Percentiles rank a stretch among this genome's conserved stretches.
Evolutionary conservation across 352 stramenopile species (phyloP).

Genomic region (Plasmopara halstedii): DNA sequence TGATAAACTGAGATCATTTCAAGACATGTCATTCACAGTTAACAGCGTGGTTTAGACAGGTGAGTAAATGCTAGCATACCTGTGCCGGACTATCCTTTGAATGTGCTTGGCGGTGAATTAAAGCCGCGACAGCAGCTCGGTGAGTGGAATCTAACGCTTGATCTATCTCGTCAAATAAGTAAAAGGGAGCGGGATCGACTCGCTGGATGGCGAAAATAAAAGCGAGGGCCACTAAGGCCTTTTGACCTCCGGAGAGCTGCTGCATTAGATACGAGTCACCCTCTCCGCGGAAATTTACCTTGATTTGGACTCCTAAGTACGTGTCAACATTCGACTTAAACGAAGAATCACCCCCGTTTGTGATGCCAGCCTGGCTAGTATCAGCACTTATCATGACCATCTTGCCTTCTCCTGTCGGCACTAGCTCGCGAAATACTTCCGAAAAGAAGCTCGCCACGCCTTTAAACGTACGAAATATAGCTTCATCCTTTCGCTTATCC

Average conservation of each 20-base stretch:
- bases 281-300: conserved; percentile 95
- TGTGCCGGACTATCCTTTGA: conserved; percentile 94
- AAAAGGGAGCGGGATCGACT: conserved; percentile 99
- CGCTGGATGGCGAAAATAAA: conserved; percentile 99
- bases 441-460: conserved; percentile 97
- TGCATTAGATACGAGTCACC: conserved; percentile 97
- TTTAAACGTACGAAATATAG: conserved; percentile 98
- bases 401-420: conserved; percentile 94
- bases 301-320: conserved; percentile 97
- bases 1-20: conserved; percentile 86
- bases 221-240: conserved; percentile 97
- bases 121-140: conserved; percentile 90
- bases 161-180: conserved; percentile 99
- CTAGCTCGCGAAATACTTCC: conserved; percentile 97
- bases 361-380: conserved; percentile 9
- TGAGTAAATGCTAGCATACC: conserved; percentile 24
- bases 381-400: conserved; percentile 94
- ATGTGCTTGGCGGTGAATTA: conserved; percentile 96
- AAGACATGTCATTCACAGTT: too few relatives aligned
- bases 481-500: conserved; percentile 97
- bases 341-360: conserved; percentile 11
- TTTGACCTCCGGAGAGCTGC: conserved; percentile 98
- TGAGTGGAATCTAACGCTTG: conserved; percentile 99
- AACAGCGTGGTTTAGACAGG: conserved; percentile 1
- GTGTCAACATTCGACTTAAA: conserved; percentile 71